Evolutionary conservation across 2,329 filamentous ascomycete species (phyloP).

Genomic region (Apiospora marii): DNA sequence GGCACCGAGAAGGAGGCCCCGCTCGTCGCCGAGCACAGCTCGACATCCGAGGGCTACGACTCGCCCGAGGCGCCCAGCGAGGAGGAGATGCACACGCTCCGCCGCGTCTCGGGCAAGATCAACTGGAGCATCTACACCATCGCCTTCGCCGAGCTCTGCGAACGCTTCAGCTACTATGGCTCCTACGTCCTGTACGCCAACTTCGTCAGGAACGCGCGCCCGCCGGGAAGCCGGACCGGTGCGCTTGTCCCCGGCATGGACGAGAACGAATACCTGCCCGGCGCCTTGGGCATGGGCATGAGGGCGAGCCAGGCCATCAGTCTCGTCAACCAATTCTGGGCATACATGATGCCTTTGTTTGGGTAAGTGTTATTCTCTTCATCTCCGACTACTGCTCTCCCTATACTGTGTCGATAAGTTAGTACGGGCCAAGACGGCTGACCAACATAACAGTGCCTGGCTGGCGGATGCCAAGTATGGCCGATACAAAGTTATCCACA

Average conservation of each 20-base stretch:
- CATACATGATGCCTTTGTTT: conserved; percentile 65
- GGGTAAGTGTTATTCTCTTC: conserved; percentile 51
- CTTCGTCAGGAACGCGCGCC: conserved; percentile 66
- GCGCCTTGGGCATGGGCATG: conserved; percentile 67
- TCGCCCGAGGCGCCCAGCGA: conserved; percentile 57
- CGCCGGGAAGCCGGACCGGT: conserved; percentile 61
- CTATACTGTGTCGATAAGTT: background rate
- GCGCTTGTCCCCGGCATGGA: conserved; percentile 41
- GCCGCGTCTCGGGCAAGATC: conserved; percentile 69
- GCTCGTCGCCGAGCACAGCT: background rate
- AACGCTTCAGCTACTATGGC: conserved; percentile 82
- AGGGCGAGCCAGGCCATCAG: conserved; percentile 58
- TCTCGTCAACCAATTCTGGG: conserved; percentile 68
- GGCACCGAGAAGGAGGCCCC: conserved; percentile 22
- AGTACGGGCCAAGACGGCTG: background rate
- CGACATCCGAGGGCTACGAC: conserved; percentile 40
- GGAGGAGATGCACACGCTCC: conserved; percentile 68
- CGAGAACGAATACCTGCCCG: conserved; percentile 42
- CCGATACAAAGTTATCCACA: conserved; percentile 76
- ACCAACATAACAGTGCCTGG: conserved; percentile 49
- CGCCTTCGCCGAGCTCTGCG: conserved; percentile 76
- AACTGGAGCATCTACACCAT: conserved; percentile 73
- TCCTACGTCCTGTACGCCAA: conserved; percentile 66
- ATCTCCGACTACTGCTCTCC: background rate
- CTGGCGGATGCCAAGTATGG: conserved; percentile 76